phyloP scores from a whole-genome alignment of 495 filamentous ascomycete species.

The Penicillium pancosmium region DNA sequence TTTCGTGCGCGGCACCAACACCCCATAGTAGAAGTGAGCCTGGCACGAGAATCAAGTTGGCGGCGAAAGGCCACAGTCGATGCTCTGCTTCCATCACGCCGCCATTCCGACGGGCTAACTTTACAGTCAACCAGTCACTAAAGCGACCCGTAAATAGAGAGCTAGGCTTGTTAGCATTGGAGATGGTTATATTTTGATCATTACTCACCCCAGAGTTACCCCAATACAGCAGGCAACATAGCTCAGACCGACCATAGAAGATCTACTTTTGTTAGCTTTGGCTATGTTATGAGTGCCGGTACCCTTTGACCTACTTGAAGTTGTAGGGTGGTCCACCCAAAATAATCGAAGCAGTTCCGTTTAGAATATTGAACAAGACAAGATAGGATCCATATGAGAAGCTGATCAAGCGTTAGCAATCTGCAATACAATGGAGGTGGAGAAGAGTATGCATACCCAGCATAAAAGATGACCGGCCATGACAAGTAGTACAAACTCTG shows the following conservation, averaged over 20 bases:
- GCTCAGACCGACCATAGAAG: slow-evolving; percentile 63
- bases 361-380: slow-evolving; percentile 68
- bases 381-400: slow-evolving; percentile 67
- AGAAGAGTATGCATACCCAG: slow-evolving; percentile 42
- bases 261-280: slow-evolving; percentile 25
- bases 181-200: not conserved
- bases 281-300: not conserved
- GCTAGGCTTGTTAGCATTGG: slow-evolving; percentile 18
- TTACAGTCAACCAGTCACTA: slow-evolving; percentile 61
- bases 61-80: slow-evolving; percentile 62
- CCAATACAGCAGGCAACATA: slow-evolving; percentile 64
- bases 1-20: slow-evolving; percentile 62
- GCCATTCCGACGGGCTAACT: slow-evolving; percentile 61
- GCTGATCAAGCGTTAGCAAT: slow-evolving; percentile 20
- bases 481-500: slow-evolving; percentile 49
- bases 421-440: not conserved
- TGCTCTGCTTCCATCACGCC: slow-evolving; percentile 66
- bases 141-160: slow-evolving; percentile 55
- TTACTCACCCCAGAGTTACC: slow-evolving; percentile 47
- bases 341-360: slow-evolving; percentile 65
- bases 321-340: slow-evolving; percentile 60
- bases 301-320: slow-evolving; percentile 40
- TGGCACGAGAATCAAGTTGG: slow-evolving; percentile 58
- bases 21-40: slow-evolving; percentile 66
- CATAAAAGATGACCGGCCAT: slow-evolving; percentile 67